A percentile compares a stretch with the other conserved stretches of the same genome.
phyloP scores from a whole-genome alignment of 257 asterid genomes.

The Datura wrightii region DNA sequence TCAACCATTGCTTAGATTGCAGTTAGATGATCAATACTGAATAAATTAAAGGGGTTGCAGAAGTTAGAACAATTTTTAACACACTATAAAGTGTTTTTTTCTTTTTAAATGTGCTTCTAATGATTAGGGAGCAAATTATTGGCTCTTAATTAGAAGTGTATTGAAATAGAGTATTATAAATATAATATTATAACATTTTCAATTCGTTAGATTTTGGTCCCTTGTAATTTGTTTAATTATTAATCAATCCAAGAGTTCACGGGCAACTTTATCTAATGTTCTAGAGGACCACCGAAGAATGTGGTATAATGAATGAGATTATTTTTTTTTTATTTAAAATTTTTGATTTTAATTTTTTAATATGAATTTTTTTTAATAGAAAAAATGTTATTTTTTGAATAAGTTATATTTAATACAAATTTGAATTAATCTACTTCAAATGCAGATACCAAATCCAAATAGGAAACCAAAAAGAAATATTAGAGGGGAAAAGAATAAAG shows the following conservation, averaged over 20 bases:
- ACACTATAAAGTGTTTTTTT: constrained; percentile 33
- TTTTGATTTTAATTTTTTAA: not conserved
- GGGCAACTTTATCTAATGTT: not conserved
- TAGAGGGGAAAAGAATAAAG: not conserved
- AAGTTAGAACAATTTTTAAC: not conserved
- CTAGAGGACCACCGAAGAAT: no score
- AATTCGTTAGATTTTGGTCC: not conserved
- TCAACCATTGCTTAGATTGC: constrained; percentile 36
- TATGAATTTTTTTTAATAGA: no score
- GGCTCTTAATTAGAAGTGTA: constrained; percentile 22
- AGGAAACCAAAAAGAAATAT: not conserved
- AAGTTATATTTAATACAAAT: no score
- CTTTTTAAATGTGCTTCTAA: constrained; percentile 50
- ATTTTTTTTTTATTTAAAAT: no score
- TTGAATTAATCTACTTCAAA: no score
- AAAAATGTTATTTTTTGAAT: no score
- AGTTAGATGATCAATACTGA: not conserved
- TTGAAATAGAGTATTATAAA: not conserved
- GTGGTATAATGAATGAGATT: no score
- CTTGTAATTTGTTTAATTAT: not conserved
- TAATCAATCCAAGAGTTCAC: constrained; percentile 12
- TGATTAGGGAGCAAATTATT: constrained; percentile 53
- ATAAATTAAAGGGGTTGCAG: constrained; percentile 19
- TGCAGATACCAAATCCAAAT: no score
- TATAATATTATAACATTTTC: not conserved